Conservation (phyloP, 441 rosid genomes). For the Adansonia rubrostipa region DNA sequence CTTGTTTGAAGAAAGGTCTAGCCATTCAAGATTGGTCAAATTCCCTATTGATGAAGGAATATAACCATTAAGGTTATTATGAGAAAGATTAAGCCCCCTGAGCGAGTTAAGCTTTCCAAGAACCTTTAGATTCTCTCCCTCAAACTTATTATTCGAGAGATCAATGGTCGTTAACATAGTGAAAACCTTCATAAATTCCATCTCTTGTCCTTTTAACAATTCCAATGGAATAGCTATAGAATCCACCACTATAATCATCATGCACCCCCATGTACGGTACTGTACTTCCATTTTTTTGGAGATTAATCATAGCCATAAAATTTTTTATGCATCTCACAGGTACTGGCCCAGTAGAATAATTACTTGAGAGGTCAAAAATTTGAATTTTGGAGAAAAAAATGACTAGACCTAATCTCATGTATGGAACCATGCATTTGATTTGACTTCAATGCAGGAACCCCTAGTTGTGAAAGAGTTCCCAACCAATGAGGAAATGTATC, state of each 20-base stretch:
- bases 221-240: constrained; percentile 17
- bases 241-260: not conserved
- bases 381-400: not conserved
- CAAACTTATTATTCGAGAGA: constrained; percentile 28
- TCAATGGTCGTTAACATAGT: constrained; percentile 29
- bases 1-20: not conserved
- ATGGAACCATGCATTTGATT: constrained; percentile 9
- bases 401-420: fast-evolving
- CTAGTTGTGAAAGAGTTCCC: not conserved
- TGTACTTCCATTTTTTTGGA: not conserved
- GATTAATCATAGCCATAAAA: constrained; percentile 20
- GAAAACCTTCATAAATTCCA: constrained; percentile 22
- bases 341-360: constrained; percentile 13
- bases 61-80: constrained; percentile 22
- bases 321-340: not conserved
- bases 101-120: constrained; percentile 35
- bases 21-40: not conserved
- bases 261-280: not conserved
- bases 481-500: constrained; percentile 7
- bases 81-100: constrained; percentile 36
- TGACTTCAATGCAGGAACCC: constrained; percentile 25
- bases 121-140: constrained; percentile 32
- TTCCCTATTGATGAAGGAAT: too few relatives aligned
- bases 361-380: constrained; percentile 28
- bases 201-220: constrained; percentile 22